Evolutionary conservation across 2,329 filamentous ascomycete species (phyloP).

Genomic region (Colletotrichum sublineola): DNA sequence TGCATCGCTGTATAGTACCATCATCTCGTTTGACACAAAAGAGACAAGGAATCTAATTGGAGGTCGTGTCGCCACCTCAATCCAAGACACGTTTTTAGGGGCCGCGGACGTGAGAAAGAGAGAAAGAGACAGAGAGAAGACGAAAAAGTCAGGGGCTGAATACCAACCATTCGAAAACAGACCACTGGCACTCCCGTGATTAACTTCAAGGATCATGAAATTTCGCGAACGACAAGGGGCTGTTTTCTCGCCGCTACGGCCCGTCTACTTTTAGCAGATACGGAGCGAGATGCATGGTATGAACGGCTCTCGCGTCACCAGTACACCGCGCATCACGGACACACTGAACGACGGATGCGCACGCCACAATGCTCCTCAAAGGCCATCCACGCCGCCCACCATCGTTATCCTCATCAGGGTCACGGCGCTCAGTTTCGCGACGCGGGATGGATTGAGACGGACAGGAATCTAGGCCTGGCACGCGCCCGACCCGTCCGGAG

Average conservation of each 20-base stretch:
- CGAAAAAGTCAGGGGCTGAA: constrained; percentile 2
- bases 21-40: constrained; percentile 36
- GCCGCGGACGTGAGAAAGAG: neutral
- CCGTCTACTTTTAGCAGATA: constrained; percentile 18
- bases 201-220: constrained; percentile 16
- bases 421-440: constrained; percentile 16
- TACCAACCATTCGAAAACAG: constrained; percentile 1
- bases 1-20: constrained; percentile 11
- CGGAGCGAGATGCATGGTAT: neutral
- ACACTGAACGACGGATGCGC: neutral
- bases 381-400: neutral
- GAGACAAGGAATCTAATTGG: constrained; percentile 28
- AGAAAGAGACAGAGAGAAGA: neutral
- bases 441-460: constrained; percentile 10
- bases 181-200: neutral
- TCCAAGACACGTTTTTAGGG: constrained; percentile 25
- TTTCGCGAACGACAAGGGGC: constrained; percentile 2
- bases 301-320: neutral
- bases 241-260: neutral
- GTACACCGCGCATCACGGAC: neutral
- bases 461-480: constrained; percentile 21
- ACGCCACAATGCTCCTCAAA: neutral
- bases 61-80: constrained; percentile 17
- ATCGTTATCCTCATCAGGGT: neutral
- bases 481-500: constrained; percentile 21